phyloP scores from a whole-genome alignment of 495 filamentous ascomycete species.

The Astrocystis sublimbata region DNA sequence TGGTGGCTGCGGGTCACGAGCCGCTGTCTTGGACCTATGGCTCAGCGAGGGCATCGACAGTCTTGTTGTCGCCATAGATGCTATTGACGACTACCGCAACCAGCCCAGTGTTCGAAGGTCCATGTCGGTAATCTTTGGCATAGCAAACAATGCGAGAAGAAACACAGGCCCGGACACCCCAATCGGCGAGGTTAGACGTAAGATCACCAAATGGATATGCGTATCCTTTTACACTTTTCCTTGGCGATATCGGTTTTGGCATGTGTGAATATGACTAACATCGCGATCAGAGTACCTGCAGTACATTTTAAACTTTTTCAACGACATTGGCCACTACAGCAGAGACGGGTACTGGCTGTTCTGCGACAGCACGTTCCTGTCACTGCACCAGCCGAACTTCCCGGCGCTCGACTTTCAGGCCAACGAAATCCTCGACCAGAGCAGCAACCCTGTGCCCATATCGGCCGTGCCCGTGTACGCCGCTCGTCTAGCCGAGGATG shows the following conservation, averaged over 20 bases:
- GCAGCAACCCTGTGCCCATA: neutral
- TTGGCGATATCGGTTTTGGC: neutral
- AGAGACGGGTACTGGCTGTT: neutral
- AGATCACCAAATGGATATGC: neutral
- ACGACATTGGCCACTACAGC: too few species aligned
- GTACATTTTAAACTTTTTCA: too few species aligned
- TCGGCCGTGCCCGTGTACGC: neutral
- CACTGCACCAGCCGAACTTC: neutral
- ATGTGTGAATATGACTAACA: too few species aligned
- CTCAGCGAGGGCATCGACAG: neutral
- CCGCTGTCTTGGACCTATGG: neutral
- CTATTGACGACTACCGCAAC: neutral
- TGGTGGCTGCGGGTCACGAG: neutral
- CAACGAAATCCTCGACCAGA: neutral
- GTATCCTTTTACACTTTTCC: neutral
- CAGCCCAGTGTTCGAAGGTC: neutral
- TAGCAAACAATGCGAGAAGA: neutral
- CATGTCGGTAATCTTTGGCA: neutral
- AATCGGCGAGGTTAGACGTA: neutral
- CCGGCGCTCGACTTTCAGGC: neutral
- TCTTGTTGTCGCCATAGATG: neutral
- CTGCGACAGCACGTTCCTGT: neutral
- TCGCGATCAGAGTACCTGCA: too few species aligned
- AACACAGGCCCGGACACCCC: neutral
- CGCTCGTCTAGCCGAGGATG: neutral